phyloP scores from a whole-genome alignment of 1,139 yeast genomes.

The Debaryomycetaceae sp. region DNA sequence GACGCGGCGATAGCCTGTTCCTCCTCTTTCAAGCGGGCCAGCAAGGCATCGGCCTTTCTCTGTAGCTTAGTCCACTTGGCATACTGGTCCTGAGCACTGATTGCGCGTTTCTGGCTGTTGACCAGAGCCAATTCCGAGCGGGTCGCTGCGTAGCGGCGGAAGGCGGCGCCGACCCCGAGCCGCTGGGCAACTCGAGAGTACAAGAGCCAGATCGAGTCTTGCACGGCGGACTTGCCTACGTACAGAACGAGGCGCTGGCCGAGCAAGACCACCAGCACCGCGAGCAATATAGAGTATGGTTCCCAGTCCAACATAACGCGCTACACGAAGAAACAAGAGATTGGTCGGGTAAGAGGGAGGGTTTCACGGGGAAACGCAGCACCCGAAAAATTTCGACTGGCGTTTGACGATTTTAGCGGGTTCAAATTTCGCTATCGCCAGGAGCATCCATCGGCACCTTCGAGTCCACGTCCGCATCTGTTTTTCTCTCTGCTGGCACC shows the following conservation, averaged over 20 bases:
- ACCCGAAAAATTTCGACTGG: no score
- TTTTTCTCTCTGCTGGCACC: no score
- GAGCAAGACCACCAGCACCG: constrained; percentile 20
- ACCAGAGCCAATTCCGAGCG: constrained; percentile 37
- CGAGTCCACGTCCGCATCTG: no score
- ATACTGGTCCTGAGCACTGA: constrained; percentile 87
- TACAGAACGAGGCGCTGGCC: constrained; percentile 18
- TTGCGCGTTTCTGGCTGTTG: constrained; percentile 42
- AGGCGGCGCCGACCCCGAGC: constrained; percentile 16
- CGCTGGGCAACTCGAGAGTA: constrained; percentile 26
- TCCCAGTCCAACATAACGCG: constrained; percentile 20
- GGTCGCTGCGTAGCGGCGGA: constrained; percentile 24
- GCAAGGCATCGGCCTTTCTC: constrained; percentile 53
- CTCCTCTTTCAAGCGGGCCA: constrained; percentile 37
- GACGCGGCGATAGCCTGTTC: constrained; percentile 24
- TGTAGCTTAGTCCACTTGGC: constrained; percentile 94
- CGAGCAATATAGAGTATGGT: constrained; percentile 13
- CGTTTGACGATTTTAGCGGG: no score
- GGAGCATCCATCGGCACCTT: no score
- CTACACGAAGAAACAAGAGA: no score
- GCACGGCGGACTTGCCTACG: constrained; percentile 26
- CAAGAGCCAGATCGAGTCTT: constrained; percentile 28
- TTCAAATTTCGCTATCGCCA: no score
- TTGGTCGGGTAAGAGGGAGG: no score
- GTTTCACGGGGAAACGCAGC: no score